Percentiles rank a stretch among this genome's conserved stretches.
These are phyloP conservation scores for Citrus unshiu DNA, from an alignment of 345 rosid genomes.

Conservation along the genomic window DNA sequence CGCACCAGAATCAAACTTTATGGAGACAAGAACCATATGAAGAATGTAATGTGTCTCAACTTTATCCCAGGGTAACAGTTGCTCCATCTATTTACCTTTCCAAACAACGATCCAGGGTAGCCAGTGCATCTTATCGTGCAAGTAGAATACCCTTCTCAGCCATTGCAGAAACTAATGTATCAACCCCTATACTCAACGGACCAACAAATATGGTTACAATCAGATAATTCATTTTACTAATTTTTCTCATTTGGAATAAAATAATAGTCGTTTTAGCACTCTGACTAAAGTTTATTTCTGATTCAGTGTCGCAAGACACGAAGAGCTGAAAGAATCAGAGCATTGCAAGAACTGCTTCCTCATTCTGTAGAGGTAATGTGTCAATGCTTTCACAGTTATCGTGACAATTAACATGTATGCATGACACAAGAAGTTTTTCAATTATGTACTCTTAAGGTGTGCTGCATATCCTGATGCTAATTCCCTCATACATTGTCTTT, in stretches of 20 bases:
- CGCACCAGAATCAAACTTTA: slow-evolving; percentile 20
- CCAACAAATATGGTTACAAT: not conserved
- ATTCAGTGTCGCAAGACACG: slow-evolving; percentile 40
- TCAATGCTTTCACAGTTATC: not conserved
- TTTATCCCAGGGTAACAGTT: slow-evolving; percentile 18
- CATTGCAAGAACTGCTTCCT: slow-evolving; percentile 46
- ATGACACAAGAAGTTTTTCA: not conserved
- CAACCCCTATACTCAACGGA: not conserved
- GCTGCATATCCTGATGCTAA: not conserved
- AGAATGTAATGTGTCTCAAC: slow-evolving; percentile 8
- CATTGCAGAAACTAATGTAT: not conserved
- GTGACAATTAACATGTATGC: not conserved
- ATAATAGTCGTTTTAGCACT: not conserved
- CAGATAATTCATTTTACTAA: not conserved
- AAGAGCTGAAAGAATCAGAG: slow-evolving; percentile 38
- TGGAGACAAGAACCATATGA: slow-evolving; percentile 17
- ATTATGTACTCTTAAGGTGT: not conserved
- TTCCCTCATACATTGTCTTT: not conserved
- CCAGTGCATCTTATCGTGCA: slow-evolving; percentile 26
- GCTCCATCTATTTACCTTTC: slow-evolving; percentile 20
- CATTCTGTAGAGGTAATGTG: slow-evolving; percentile 36
- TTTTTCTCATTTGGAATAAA: not conserved
- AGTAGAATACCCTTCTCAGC: slow-evolving; percentile 10
- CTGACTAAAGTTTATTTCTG: not conserved
- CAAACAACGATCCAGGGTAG: not conserved